A percentile compares a stretch with the other conserved stretches of the same genome.
Conservation (phyloP, 495 filamentous ascomycete genomes). For the Tuber magnatum region DNA sequence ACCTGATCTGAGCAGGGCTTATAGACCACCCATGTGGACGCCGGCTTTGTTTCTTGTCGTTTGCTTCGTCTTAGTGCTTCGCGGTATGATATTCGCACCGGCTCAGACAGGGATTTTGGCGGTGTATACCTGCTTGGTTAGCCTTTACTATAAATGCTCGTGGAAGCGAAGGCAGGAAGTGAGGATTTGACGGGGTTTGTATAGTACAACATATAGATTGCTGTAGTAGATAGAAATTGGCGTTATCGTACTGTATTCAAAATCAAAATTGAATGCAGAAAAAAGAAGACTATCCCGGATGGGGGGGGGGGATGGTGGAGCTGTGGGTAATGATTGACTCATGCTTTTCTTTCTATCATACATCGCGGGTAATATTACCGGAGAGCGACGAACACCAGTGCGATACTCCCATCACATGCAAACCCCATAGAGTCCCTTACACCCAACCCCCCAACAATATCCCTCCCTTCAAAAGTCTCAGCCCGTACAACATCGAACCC, state of each 20-base stretch:
- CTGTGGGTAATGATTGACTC: neutral
- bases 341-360: neutral
- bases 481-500: too few species aligned
- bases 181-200: neutral
- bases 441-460: neutral
- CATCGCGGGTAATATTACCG: neutral
- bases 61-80: neutral
- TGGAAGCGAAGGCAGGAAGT: neutral
- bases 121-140: neutral
- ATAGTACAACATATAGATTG: neutral
- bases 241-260: neutral
- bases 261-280: neutral
- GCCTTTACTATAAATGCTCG: neutral
- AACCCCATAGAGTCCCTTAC: neutral
- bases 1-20: neutral
- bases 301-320: neutral
- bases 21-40: neutral
- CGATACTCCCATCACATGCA: neutral
- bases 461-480: neutral
- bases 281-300: neutral
- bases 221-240: neutral
- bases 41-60: neutral
- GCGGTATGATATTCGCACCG: neutral
- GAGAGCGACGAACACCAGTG: neutral
- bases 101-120: neutral